Evolutionary conservation across 352 stramenopile genomes (phyloP).

Genomic region (Phytophthora pisi): DNA sequence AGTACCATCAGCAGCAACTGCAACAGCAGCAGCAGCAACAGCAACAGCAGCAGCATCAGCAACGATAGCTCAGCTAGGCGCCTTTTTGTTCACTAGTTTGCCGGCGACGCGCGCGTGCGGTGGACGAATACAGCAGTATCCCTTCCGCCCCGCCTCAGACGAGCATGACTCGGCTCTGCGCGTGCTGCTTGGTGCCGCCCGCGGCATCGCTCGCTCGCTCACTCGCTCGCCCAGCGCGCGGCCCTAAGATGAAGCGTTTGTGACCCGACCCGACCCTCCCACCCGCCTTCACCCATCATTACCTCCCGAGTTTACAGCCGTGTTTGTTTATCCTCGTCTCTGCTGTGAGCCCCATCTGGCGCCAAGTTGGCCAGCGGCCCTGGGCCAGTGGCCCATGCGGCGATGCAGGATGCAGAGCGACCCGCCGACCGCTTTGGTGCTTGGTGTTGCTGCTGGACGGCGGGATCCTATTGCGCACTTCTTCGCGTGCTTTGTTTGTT

Average conservation of each 20-base stretch:
- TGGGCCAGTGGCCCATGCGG: not conserved
- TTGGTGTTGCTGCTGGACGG: not conserved
- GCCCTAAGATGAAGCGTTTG: conserved; percentile 19
- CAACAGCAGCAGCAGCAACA: conserved; percentile 31
- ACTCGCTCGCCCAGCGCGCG: not conserved
- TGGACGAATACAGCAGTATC: not conserved
- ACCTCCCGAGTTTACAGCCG: conserved; percentile 16
- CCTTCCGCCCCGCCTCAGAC: conserved; percentile 1
- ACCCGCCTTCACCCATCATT: conserved; percentile 26
- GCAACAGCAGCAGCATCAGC: conserved; percentile 35
- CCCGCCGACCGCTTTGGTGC: too few relatives aligned
- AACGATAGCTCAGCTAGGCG: conserved; percentile 28
- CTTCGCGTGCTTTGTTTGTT: not conserved
- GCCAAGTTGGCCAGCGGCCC: too few relatives aligned
- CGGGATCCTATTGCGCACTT: conserved; percentile 7
- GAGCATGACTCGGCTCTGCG: not conserved
- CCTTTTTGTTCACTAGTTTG: conserved; percentile 30
- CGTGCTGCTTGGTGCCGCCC: conserved; percentile 8
- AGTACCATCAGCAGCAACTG: conserved; percentile 49
- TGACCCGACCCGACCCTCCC: not conserved
- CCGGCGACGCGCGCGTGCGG: not conserved
- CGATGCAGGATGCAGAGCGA: not conserved
- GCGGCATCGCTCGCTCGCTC: not conserved
- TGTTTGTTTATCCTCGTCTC: conserved; percentile 1
- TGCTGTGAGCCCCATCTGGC: conserved; percentile 5